Conservation (phyloP, 345 rosid genomes). For the Linum tenue region DNA sequence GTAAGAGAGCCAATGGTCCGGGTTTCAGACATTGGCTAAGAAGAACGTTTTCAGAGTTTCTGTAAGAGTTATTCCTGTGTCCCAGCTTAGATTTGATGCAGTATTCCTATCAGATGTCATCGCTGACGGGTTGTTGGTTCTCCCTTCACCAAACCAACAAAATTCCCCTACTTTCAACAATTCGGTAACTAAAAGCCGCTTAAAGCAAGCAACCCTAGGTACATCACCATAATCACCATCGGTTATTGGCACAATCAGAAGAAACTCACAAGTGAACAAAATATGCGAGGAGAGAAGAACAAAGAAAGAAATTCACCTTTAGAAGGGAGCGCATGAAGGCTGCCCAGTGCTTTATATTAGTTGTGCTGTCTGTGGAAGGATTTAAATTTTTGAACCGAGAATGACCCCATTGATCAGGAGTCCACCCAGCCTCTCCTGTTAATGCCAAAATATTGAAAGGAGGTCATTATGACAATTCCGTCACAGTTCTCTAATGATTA, state of each 20-base stretch:
- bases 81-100: too few relatives aligned
- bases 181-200: too few relatives aligned
- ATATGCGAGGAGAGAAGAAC: slow-evolving; percentile 5
- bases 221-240: too few relatives aligned
- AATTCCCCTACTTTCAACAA: too few relatives aligned
- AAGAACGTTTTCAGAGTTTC: too few relatives aligned
- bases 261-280: background rate
- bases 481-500: background rate
- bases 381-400: slow-evolving; percentile 61
- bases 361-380: slow-evolving; percentile 38
- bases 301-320: slow-evolving; percentile 42
- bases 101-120: too few relatives aligned
- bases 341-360: slow-evolving; percentile 69
- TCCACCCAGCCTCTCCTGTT: slow-evolving; percentile 95
- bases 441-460: slow-evolving; percentile 11
- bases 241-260: background rate
- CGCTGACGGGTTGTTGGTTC: too few relatives aligned
- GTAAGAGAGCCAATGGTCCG: too few relatives aligned
- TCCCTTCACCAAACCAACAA: too few relatives aligned
- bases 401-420: slow-evolving; percentile 94
- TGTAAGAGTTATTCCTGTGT: too few relatives aligned
- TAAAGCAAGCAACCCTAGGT: too few relatives aligned
- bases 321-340: slow-evolving; percentile 82
- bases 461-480: background rate
- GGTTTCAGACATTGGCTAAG: too few relatives aligned